Evolutionary conservation across 2,329 filamentous ascomycete species (phyloP), one percentile per base, ranked within the genome.

Genomic region (Claviceps fusiformis): DNA sequence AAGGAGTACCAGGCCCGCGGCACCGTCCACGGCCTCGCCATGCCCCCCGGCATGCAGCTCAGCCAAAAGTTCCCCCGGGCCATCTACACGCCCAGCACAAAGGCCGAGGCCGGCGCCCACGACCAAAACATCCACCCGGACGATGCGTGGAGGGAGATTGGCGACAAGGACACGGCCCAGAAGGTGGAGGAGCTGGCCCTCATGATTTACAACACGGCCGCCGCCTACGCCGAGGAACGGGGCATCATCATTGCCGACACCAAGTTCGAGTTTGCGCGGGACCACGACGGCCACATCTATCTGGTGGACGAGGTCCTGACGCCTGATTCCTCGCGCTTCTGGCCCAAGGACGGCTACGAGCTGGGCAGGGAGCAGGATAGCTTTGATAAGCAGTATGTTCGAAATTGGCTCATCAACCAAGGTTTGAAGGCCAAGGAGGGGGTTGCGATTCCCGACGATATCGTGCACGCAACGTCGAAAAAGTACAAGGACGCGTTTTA

Each of bases 351-450:
- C 47, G 76, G 76, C 66, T 67, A 65, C 53, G 78, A 83, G 65
- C 70, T 87, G 19, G 90, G 91, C 2, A 77, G 76, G 58, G 78
- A 86, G 55, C 89, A 95, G 73, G 79, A 85, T 54, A 93, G 87
- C 70, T 93, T 92, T 62, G 91, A 96, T 68, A 96, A 96, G 77
- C 86, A 91, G 72, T 85, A 79, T 64, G 69, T 95, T 61, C 76
- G 91, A 41, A 85, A 96, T 71, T 96, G 89, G 87, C 70, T 96
- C 63, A 85, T 83, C 2, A 71, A 68, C 50, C 75, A 86, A 56
- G 87, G 86, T 0, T 69, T 95, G 46, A 68, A 67, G 60, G 67
- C 65, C 50, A 66, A 67, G 59, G 93, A 17, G 71, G 71, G 58
- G 83, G 64, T 66, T 24, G 46, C 50, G 9, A 56, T 95, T 75